phyloP scores from a whole-genome alignment of 345 rosid species.

The Citrus sp. region DNA sequence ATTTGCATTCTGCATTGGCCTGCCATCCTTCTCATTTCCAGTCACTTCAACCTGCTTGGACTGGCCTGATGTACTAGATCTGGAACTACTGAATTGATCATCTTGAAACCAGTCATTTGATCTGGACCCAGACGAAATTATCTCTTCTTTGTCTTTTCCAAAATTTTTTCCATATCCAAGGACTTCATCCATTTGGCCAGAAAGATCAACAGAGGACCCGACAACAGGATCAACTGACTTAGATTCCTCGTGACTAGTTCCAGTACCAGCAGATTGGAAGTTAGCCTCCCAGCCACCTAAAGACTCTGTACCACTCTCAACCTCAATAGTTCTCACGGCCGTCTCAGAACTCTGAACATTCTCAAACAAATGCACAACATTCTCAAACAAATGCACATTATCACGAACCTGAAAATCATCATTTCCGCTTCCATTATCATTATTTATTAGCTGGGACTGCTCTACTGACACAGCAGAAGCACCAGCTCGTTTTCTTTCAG shows the following conservation, averaged over 20 bases:
- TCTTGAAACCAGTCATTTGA: constrained; percentile 47
- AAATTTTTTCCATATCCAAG: constrained; percentile 49
- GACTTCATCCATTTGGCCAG: constrained; percentile 58
- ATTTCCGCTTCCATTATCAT: constrained; percentile 25
- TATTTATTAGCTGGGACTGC: constrained; percentile 12
- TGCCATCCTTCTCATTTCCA: constrained; percentile 12
- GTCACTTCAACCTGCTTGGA: constrained; percentile 18
- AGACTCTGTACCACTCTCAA: constrained; percentile 25
- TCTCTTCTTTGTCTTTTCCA: constrained; percentile 30
- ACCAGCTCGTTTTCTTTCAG: constrained; percentile 33
- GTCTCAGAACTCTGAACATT: constrained; percentile 36
- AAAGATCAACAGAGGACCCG: constrained; percentile 44
- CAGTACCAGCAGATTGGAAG: constrained; percentile 43
- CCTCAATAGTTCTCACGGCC: constrained; percentile 20
- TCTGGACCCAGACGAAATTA: constrained; percentile 31
- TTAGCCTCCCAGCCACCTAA: constrained; percentile 50
- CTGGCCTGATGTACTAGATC: constrained; percentile 10
- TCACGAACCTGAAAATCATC: constrained; percentile 27
- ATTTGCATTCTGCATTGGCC: constrained; percentile 10
- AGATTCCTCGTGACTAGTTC: constrained; percentile 28
- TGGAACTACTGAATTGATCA: constrained; percentile 36
- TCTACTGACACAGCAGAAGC: constrained; percentile 25
- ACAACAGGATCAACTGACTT: constrained; percentile 36
- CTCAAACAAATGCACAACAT: constrained; percentile 39
- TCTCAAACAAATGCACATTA: constrained; percentile 38